Evolutionary conservation across 169 alveolate genomes (phyloP).

Genomic region (Plasmodium gaboni): DNA sequence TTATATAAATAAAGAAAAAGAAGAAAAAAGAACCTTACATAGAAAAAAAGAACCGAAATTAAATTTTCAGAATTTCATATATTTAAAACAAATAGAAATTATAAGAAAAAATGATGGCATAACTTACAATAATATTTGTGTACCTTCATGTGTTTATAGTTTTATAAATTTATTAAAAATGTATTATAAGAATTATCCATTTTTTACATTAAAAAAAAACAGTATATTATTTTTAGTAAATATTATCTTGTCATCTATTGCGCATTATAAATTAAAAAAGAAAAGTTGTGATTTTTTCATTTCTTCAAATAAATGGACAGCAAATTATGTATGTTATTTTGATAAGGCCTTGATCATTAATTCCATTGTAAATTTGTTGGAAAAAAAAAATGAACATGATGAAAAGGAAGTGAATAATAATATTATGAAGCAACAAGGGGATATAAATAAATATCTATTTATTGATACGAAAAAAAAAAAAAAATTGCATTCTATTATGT

Average conservation of each 20-base stretch:
- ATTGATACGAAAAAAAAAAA: neutral
- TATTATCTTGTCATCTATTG: conserved; percentile 26
- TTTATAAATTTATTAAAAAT: conserved; percentile 56
- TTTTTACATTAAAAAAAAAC: conserved; percentile 14
- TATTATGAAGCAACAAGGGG: neutral
- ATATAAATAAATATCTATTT: too few relatives aligned
- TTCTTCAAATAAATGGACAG: neutral
- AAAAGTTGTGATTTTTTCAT: conserved; percentile 43
- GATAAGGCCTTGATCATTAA: conserved; percentile 20
- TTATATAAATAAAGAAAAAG: neutral
- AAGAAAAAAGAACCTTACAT: too few relatives aligned
- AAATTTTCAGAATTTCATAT: conserved; percentile 42
- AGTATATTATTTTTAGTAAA: conserved; percentile 17
- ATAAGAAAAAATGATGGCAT: conserved; percentile 5
- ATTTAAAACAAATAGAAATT: conserved; percentile 62
- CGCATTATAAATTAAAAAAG: conserved; percentile 34
- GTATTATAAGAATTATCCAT: conserved; percentile 39
- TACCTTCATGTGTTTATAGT: conserved; percentile 54
- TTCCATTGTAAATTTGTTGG: conserved; percentile 33
- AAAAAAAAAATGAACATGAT: neutral
- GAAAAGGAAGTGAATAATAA: neutral
- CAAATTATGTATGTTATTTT: conserved; percentile 55
- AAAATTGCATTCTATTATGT: too few relatives aligned
- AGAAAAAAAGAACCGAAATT: neutral
- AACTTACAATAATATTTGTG: conserved; percentile 36